Evolutionary conservation across 192 early-diverging fungal species (phyloP).

Genomic region (Backusella tuberculispora): DNA sequence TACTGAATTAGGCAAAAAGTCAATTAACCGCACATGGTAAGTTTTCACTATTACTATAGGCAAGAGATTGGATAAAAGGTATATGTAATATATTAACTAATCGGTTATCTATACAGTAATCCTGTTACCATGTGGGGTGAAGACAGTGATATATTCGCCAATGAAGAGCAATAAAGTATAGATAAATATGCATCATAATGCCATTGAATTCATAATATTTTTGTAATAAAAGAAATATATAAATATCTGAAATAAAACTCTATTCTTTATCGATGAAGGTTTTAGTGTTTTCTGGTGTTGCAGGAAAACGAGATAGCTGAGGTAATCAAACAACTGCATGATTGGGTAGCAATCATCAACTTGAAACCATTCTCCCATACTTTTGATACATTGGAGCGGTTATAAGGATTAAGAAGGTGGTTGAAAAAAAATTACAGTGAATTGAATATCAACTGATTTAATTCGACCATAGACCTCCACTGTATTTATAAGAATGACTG

Average conservation of each 20-base stretch:
- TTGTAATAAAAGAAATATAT: too few species aligned
- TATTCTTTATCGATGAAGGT: conserved; percentile 31
- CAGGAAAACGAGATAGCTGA: conserved; percentile 32
- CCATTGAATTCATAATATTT: too few species aligned
- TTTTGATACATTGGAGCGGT: neutral
- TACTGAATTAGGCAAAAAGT: conserved; percentile 23
- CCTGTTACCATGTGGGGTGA: neutral
- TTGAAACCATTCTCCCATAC: conserved; percentile 23
- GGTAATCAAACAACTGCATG: conserved; percentile 28
- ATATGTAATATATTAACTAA: neutral
- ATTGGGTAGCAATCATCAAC: conserved; percentile 20
- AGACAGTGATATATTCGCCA: neutral
- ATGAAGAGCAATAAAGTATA: neutral
- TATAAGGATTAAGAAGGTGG: too few species aligned
- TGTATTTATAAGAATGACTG: conserved; percentile 28
- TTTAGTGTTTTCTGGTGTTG: conserved; percentile 29
- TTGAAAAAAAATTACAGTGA: too few species aligned
- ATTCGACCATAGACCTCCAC: conserved; percentile 32
- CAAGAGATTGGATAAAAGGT: neutral
- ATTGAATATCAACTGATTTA: too few species aligned
- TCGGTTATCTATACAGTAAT: neutral
- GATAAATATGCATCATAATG: too few species aligned
- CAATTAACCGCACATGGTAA: conserved; percentile 27
- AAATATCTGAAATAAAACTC: too few species aligned
- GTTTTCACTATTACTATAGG: neutral